Base-by-base conservation (phyloP, 345 rosid species). In the Fremontodendron californicum region DNA sequence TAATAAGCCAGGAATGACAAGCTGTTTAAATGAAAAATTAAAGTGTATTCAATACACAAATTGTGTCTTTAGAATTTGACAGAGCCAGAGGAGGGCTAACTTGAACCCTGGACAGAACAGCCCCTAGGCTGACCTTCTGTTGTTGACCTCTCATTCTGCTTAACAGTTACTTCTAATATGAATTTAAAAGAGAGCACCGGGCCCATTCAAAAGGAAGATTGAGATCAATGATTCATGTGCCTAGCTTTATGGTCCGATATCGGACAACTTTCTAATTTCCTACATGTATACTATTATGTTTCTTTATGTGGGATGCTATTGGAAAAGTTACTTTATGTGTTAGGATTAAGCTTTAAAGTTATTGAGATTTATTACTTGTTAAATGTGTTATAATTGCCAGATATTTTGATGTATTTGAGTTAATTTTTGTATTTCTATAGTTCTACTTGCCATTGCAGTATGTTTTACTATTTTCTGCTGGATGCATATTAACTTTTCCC, bases 321-420 rank as follows among this genome's bases (percentile, higher is more conserved):
- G 40, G 7, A 46, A 29, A 48, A 31, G 58, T 31, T 29, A n/a
- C n/a, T 18, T 48, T 70, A 12, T 5, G 9, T 70, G 27, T 16
- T 48, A 62, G 48, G 25, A 35, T 37, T 63, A 35, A 64, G 70
- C 46, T 64, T 35, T 70, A 29, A 48, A 48, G 42, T 31, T 70
- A 45, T 29, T 18, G 74, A 48, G 58, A 64, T 37, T 55, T 67
- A 15, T 71, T 82, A 13, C 48, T 72, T 73, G 72, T 45, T n/a
- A n/a, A n/a, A n/a, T n/a, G n/a, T n/a, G 49, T 64, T 73, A 71
- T 25, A 46, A 18, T 74, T 62, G 18, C n/a, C 62, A 33, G 75
- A 19, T 48, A 21, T 66, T 73, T 43, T 71, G 27, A 18, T 16
- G 16, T 16, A 52, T 42, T 8, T 55, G 23, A 76, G 29, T 71